Percentiles rank a stretch among this genome's conserved stretches.
phyloP scores from a whole-genome alignment of 202 grass and related monocot genomes.

The Saccharum hybrid region DNA sequence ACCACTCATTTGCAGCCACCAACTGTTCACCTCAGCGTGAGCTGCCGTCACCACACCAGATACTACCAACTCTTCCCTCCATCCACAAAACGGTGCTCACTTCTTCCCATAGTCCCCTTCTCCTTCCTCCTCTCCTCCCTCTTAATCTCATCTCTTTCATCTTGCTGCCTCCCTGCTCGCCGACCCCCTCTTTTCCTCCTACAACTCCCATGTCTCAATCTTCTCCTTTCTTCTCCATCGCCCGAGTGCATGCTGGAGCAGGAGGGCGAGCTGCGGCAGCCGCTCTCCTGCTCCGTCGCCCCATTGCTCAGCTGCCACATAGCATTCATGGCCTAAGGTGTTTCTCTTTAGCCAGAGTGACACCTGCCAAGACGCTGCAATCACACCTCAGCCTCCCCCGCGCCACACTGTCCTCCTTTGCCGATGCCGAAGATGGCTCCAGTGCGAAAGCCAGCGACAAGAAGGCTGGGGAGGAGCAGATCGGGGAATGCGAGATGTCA shows the following conservation, averaged over 20 bases:
- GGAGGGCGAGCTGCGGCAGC: conserved; percentile 52
- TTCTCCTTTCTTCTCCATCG: conserved; percentile 64
- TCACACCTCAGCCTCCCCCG: conserved; percentile 23
- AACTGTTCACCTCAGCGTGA: conserved; percentile 50
- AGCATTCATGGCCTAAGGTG: conserved; percentile 20
- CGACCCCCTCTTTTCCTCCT: conserved; percentile 5
- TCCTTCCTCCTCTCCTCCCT: conserved; percentile 42
- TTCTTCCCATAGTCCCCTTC: conserved; percentile 43
- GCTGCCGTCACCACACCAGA: conserved; percentile 46
- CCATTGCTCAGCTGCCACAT: conserved; percentile 44
- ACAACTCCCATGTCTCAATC: conserved; percentile 64
- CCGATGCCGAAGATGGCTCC: conserved; percentile 57
- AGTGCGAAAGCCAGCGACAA: conserved; percentile 15
- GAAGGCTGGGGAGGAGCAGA: conserved; percentile 30
- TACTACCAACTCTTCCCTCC: conserved; percentile 48
- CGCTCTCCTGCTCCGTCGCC: conserved; percentile 54
- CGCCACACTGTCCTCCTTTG: conserved; percentile 69
- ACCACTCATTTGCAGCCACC: conserved; percentile 60
- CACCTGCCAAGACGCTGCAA: conserved; percentile 41
- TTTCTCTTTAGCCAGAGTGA: conserved; percentile 26
- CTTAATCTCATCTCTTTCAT: conserved; percentile 39
- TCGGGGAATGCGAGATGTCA: conserved; percentile 46
- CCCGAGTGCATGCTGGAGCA: conserved; percentile 53
- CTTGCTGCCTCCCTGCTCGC: conserved; percentile 7
- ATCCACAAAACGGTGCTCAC: conserved; percentile 48